Base-by-base conservation (phyloP, 164 flowering plant genomes). In the Chloranthus sessilifolius region DNA sequence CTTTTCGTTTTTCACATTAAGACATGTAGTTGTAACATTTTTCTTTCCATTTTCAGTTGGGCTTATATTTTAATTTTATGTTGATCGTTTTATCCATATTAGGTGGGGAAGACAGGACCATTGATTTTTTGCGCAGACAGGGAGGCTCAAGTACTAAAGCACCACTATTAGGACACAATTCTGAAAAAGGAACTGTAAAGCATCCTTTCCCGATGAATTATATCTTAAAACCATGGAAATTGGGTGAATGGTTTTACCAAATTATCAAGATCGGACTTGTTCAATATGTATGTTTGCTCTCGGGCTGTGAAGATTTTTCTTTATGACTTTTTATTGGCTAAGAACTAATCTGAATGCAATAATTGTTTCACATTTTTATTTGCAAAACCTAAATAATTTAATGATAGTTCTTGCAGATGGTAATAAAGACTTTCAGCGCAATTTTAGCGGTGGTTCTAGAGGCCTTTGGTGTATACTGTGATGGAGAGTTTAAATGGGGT, bases 31-130 rank as follows among this genome's bases (percentile, higher is more conserved):
- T 25, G 12, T n/a, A 17, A 4, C 3, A 17, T 33, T 41, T 19
- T 8, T 6, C 22, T 46, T 27, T 38, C 17, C 21, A 25, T 34
- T n/a, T 8, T 8, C 44, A 4, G 2, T 27, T 25, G 17, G 16
- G 19, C n/a, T 25, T 16, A 40, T 29, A 9, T 47, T 49, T 30
- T 11, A 4, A 8, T 40, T 39, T 43, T 37, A 27, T 39, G 1
- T 28, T n/a, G 20, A 3, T 19, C 14, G 8, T 36, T 43, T 53
- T 2, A n/a, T 28, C n/a, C 28, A 17, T 16, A 41, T 37, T 52
- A 87, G 98, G 98, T 50, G 98, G 98, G 25, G 98, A 88, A 53
- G 83, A 84, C 55, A 80, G 83, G 70, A 68, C 97, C 10, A 74
- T 88, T 27, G 81, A 71, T 37, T 88, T 86, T 62, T 72, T 88